Conservation (phyloP, 2,329 filamentous ascomycete species). For the Pseudogymnoascus sp. region DNA sequence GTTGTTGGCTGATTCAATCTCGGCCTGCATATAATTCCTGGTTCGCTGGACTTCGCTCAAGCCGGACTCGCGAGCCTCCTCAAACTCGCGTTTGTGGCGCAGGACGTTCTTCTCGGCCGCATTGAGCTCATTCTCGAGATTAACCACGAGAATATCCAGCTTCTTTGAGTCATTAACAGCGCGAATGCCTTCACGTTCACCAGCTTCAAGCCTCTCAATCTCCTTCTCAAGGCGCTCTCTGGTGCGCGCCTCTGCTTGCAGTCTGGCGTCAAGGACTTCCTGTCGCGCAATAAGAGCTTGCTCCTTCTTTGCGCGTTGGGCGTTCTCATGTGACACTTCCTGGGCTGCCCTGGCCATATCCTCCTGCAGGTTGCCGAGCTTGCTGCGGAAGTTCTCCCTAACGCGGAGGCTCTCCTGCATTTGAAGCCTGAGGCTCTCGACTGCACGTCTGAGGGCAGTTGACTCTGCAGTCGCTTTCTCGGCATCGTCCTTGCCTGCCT, state of each 20-base stretch:
- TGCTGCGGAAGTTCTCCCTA: constrained; percentile 73
- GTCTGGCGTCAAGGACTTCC: constrained; percentile 67
- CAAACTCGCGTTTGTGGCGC: constrained; percentile 49
- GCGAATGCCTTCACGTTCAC: constrained; percentile 57
- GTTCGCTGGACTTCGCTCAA: constrained; percentile 74
- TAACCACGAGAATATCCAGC: constrained; percentile 46
- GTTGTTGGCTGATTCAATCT: constrained; percentile 76
- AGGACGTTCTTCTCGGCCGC: constrained; percentile 39
- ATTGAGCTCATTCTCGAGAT: constrained; percentile 59
- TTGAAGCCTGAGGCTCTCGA: constrained; percentile 67
- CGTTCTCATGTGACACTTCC: constrained; percentile 76
- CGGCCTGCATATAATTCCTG: constrained; percentile 67
- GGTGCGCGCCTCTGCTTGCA: constrained; percentile 66
- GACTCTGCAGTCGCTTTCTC: constrained; percentile 52
- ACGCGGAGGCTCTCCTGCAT: constrained; percentile 80
- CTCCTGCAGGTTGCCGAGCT: constrained; percentile 77
- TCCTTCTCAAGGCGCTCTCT: constrained; percentile 59
- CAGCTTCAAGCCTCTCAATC: constrained; percentile 55
- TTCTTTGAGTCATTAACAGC: constrained; percentile 55
- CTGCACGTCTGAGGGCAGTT: constrained; percentile 64
- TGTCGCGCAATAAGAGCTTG: constrained; percentile 70
- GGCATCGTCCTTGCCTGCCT: constrained; percentile 51
- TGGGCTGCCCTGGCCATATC: constrained; percentile 75
- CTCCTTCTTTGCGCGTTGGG: constrained; percentile 69
- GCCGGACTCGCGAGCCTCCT: constrained; percentile 73